phyloP scores from a whole-genome alignment of 352 stramenopile genomes.

The Stramenopiles sp. region DNA sequence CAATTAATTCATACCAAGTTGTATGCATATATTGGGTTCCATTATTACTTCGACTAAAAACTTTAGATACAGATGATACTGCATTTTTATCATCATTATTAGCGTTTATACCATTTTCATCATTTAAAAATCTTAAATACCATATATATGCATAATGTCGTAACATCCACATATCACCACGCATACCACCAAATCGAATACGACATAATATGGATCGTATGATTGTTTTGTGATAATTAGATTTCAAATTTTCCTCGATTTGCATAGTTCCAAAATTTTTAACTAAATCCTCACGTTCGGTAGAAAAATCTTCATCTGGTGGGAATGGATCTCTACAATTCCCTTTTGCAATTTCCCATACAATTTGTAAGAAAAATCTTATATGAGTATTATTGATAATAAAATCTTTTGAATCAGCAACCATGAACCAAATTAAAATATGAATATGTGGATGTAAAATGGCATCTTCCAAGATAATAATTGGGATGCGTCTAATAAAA shows the following conservation, averaged over 20 bases:
- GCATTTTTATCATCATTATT: too few species aligned
- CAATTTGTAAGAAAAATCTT: conserved; percentile 4
- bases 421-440: conserved; percentile 38
- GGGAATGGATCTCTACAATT: too few species aligned
- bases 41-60: too few species aligned
- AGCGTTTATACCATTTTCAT: too few species aligned
- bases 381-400: conserved; percentile 9
- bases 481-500: conserved; percentile 34
- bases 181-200: conserved; percentile 36
- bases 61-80: too few species aligned
- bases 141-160: conserved; percentile 23
- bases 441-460: conserved; percentile 33
- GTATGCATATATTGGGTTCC: too few species aligned
- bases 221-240: conserved; percentile 16
- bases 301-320: too few species aligned
- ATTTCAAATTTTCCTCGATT: conserved; percentile 10
- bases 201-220: conserved; percentile 30
- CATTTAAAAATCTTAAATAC: conserved; percentile 31
- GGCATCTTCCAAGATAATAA: conserved; percentile 44
- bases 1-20: too few species aligned
- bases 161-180: conserved; percentile 35
- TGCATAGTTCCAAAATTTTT: too few species aligned
- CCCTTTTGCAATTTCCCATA: neutral
- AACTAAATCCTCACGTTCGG: too few species aligned
- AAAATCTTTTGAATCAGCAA: conserved; percentile 28